Evolutionary conservation across 2,329 filamentous ascomycete species (phyloP).

Genomic region (Escovopsis sp.): DNA sequence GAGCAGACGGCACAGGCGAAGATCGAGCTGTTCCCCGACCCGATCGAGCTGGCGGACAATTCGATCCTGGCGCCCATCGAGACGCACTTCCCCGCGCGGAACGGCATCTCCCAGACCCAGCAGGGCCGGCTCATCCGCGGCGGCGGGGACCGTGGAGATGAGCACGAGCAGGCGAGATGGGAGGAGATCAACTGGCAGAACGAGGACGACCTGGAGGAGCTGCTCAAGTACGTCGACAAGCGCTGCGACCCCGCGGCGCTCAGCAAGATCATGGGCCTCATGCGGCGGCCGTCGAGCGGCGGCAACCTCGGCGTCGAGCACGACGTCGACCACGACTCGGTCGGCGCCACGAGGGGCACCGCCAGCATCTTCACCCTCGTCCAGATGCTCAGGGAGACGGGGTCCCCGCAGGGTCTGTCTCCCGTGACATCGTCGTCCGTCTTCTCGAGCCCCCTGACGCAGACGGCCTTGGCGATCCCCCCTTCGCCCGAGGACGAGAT

Average conservation of each 20-base stretch:
- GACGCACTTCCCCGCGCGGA: conserved; percentile 11
- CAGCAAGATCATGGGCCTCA: not conserved
- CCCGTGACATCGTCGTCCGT: too few species aligned
- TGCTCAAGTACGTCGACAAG: not conserved
- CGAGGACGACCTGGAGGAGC: not conserved
- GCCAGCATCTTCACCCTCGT: too few species aligned
- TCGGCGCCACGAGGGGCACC: too few species aligned
- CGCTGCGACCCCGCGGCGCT: not conserved
- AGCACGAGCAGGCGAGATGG: not conserved
- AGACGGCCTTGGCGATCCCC: too few species aligned
- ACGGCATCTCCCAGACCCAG: conserved; percentile 25
- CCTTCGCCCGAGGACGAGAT: too few species aligned
- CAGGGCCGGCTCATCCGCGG: conserved; percentile 14
- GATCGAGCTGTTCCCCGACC: conserved; percentile 27
- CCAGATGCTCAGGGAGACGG: too few species aligned
- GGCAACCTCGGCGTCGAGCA: not conserved
- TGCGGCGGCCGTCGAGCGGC: too few species aligned
- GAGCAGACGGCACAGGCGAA: conserved; percentile 24
- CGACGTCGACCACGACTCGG: too few species aligned
- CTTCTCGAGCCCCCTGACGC: too few species aligned
- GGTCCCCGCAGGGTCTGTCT: too few species aligned
- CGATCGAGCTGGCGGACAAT: conserved; percentile 29
- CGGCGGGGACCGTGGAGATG: conserved; percentile 1
- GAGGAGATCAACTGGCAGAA: not conserved
- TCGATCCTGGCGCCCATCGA: conserved; percentile 22